Conservation (phyloP, 345 rosid genomes). For the Euphorbia pulcherrima region DNA sequence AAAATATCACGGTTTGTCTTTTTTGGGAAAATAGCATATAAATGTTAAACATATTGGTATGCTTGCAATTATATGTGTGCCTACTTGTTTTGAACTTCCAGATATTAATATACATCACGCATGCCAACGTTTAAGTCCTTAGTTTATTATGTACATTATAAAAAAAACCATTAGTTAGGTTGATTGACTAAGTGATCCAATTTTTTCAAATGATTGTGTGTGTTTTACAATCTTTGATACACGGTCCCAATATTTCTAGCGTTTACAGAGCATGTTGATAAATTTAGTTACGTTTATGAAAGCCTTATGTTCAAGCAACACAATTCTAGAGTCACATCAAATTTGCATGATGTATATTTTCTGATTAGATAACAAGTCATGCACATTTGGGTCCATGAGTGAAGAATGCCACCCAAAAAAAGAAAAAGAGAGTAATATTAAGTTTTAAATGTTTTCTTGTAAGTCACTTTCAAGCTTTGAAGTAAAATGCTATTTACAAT, state of each 20-base stretch:
- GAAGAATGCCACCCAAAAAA: neutral
- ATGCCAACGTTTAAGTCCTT: neutral
- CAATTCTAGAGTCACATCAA: neutral
- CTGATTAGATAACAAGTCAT: constrained; percentile 2
- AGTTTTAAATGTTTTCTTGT: neutral
- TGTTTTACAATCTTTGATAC: neutral
- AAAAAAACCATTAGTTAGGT: neutral
- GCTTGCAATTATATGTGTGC: too few relatives aligned
- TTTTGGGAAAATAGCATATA: neutral
- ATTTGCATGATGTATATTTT: neutral
- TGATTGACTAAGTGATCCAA: neutral
- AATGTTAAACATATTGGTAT: neutral
- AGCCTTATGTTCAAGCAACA: neutral
- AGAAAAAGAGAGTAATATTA: too few relatives aligned
- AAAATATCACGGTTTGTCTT: neutral
- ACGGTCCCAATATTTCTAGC: neutral
- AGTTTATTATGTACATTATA: neutral
- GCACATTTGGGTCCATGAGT: neutral
- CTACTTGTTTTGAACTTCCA: too few relatives aligned
- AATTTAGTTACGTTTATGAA: neutral
- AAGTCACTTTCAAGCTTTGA: neutral
- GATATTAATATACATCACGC: neutral
- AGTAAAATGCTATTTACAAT: neutral
- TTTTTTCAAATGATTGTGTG: neutral
- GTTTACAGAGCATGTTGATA: neutral